These are phyloP conservation scores for Acorus gramineus DNA, from an alignment of 106 monocot species.

Conservation along the genomic window DNA sequence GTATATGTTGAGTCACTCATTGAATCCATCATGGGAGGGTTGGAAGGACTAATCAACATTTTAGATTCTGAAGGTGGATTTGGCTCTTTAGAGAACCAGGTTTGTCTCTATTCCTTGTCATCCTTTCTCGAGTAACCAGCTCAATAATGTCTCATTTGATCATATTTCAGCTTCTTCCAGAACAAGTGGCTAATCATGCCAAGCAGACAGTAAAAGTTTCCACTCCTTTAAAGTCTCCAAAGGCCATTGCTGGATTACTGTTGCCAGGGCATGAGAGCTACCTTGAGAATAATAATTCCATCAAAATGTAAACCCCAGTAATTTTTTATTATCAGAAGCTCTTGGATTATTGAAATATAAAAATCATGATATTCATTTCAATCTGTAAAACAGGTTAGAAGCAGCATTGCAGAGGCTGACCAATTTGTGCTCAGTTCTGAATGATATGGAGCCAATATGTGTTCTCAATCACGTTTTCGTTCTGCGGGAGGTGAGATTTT, in stretches of 20 bases:
- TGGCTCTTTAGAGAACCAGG: constrained; percentile 94
- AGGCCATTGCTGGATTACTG: constrained; percentile 28
- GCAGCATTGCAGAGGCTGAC: constrained; percentile 96
- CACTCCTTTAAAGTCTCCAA: constrained; percentile 42
- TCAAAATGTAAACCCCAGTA: constrained; percentile 60
- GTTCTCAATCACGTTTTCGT: constrained; percentile 97
- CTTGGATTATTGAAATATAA: neutral
- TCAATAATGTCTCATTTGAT: constrained; percentile 7
- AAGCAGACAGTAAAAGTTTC: constrained; percentile 49
- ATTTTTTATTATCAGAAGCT: neutral
- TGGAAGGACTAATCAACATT: constrained; percentile 96
- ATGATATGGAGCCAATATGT: constrained; percentile 99
- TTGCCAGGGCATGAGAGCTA: constrained; percentile 85
- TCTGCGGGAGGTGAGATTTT: constrained; percentile 61
- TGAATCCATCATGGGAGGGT: constrained; percentile 98
- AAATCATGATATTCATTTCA: neutral
- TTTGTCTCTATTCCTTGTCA: constrained; percentile 7
- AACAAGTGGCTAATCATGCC: constrained; percentile 67
- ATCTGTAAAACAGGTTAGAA: constrained; percentile 58
- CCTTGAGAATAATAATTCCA: constrained; percentile 64
- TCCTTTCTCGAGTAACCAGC: neutral
- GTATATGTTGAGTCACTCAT: constrained; percentile 93
- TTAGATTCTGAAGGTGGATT: constrained; percentile 96
- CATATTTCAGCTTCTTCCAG: constrained; percentile 76
- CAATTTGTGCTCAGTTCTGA: constrained; percentile 91